Conservation (phyloP, 306 rosid species). For the Arachis hypogaea region DNA sequence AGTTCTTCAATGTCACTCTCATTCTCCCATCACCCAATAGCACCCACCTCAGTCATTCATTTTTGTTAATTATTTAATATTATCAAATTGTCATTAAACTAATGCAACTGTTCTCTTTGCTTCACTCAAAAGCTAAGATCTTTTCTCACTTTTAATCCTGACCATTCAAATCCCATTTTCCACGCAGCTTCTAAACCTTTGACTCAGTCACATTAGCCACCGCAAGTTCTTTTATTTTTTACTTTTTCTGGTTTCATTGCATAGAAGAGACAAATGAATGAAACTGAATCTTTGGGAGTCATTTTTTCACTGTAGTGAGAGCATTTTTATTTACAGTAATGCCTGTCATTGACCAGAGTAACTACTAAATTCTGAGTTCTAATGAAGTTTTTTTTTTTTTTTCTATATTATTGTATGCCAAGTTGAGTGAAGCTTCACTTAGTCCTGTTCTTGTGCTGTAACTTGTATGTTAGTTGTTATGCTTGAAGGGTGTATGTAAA, state of each 20-base stretch:
- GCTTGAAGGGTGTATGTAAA: conserved; percentile 33
- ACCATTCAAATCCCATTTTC: conserved; percentile 21
- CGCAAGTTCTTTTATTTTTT: conserved; percentile 29
- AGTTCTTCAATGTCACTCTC: conserved; percentile 50
- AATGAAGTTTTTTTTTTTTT: conserved; percentile 1
- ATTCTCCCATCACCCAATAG: conserved; percentile 43
- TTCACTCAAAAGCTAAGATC: conserved; percentile 45
- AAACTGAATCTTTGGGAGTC: conserved; percentile 48
- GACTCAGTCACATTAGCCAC: conserved; percentile 37
- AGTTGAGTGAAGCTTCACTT: background rate
- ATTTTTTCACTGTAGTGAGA: conserved; percentile 39
- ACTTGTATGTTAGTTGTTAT: conserved; percentile 22
- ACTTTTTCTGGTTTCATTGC: conserved; percentile 30
- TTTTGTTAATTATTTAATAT: background rate
- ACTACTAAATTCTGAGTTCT: conserved; percentile 5
- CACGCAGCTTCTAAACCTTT: conserved; percentile 43
- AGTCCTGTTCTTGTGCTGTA: conserved; percentile 26
- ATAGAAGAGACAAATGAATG: conserved; percentile 58
- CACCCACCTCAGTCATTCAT: conserved; percentile 39
- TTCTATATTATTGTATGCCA: background rate
- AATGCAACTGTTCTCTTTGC: conserved; percentile 38
- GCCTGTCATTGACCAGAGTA: conserved; percentile 22
- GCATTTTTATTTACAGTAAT: background rate
- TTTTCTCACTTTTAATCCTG: conserved; percentile 32
- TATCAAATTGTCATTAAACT: conserved; percentile 38